Evolutionary conservation across 2,329 filamentous ascomycete species (phyloP), one percentile per base, ranked within the genome.

Genomic region (Scortechinia acanthostroma): DNA sequence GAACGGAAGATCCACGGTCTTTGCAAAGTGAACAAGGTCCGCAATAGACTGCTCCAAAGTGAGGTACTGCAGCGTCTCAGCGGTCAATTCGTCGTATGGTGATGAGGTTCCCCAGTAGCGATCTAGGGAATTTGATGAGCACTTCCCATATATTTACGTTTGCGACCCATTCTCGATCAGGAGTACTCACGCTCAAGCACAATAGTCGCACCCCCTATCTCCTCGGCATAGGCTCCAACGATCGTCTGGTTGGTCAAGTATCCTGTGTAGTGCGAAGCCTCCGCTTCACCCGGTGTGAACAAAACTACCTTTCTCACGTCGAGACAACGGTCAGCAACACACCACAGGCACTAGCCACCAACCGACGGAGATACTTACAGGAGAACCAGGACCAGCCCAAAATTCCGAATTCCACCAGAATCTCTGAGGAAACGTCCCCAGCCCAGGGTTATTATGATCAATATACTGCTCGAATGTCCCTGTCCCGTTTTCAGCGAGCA

Each of bases 21-120:
- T 67, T 2, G 77, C 76, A 50, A 82, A 75, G 55, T 75, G 58
- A 4, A 66, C 68, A 21, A 77, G 63, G 52, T 81, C 77, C 5
- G 64, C 59, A 47, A 80, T 69, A 0, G 72, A 60, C 51, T 80
- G 73, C 16, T 71, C 60, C 14, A 80, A 59, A 0, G 69, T 80
- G 43, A 80, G 60, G 42, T 73, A 70, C 50, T 73, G 69, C 46
- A 82, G 57, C 30, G 71, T 77, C 49, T 73, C 65, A 1, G 74
- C 70, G 0, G 69, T 73, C 28, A 77, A 61, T 14, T 68, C 55
- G 5, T 60, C 51, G 50, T 69, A 79, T 1, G 77, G 76, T 2
- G 70, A 70, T 4, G 74, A 79, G 15, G 66, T 63, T 3, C 77
- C 77, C 69, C 71, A 81, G 57, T 76, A 80, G 13, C 76, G 69